Base-by-base conservation (phyloP, 2,329 filamentous ascomycete species). In the Diaporthe sp. region DNA sequence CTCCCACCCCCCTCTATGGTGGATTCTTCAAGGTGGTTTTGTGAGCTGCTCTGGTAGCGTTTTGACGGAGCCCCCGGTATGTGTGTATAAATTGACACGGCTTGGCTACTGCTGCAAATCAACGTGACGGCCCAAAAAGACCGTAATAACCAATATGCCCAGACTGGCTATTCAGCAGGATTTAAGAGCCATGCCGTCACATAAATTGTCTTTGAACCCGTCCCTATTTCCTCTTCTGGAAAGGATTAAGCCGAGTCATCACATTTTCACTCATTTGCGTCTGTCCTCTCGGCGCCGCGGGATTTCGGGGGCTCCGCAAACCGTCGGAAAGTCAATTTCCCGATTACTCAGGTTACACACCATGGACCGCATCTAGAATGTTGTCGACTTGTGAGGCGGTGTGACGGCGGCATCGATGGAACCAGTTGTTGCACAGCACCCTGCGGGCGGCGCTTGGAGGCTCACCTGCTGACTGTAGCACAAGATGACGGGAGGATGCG, bases 381-480 rank as follows among this genome's bases (percentile, higher is more conserved):
- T 31, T 12, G 22, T 55, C 34, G 46, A 34, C 25, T 17, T 28
- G n/a, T 37, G 49, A 69, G 49, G 65, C 65, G 65, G 65, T 69
- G 65, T 55, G 49, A 69, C 46, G n/a, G 65, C n/a, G n/a, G 6
- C 65, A 17, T 39, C 17, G n/a, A 17, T 39, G n/a, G 31, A 55
- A 55, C 65, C 65, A 55, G 65, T 69, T 42, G 34, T 55, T 55
- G 34, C 49, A 69, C 65, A 69, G 65, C 22, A 69, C n/a, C 31
- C 46, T 53, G 44, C 22, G 19, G 65, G 46, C 46, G 34, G 65
- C 65, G 65, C 65, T 69, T 69, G 49, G 49, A 69, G 65, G 65
- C 65, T 69, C 65, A 55, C 49, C 65, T 69, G 46, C 65, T 69
- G 65, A 55, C 65, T n/a, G 65, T 69, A 19, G 65, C 65, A 69